A percentile compares a stretch with the other conserved stretches of the same genome.
phyloP scores from a whole-genome alignment of 139 green algal genomes.

The Medakamo hakoo region DNA sequence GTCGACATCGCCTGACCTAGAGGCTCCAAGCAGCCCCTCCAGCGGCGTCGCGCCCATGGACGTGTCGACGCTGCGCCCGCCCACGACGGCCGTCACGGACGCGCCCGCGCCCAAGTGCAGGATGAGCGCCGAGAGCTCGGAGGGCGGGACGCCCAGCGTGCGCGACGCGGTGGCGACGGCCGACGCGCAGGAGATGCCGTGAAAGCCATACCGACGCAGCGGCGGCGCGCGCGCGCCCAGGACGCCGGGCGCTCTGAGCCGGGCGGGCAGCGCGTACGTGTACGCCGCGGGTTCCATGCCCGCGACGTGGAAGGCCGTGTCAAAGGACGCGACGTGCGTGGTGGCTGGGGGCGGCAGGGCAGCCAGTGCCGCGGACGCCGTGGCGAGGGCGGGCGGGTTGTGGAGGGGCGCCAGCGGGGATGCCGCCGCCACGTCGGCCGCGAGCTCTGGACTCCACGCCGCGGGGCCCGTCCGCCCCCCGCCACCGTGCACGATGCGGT shows the following conservation, averaged over 20 bases:
- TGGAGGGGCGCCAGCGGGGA: not conserved
- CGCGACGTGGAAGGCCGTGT: not conserved
- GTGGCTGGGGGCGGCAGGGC: not conserved
- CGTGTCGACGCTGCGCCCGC: not conserved
- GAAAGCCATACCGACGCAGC: not conserved
- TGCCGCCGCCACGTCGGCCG: not conserved
- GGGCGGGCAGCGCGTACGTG: not conserved
- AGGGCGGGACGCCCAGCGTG: not conserved
- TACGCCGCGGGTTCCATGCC: not conserved
- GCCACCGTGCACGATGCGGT: not conserved
- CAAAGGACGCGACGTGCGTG: not conserved
- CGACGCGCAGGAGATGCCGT: not conserved
- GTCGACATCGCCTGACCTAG: not conserved
- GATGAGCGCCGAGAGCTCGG: not conserved
- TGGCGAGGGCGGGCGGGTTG: not conserved
- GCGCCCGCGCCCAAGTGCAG: not conserved
- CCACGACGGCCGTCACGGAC: not conserved
- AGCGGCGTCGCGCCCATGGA: not conserved
- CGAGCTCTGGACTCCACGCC: not conserved
- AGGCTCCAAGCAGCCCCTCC: not conserved
- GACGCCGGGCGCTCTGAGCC: no score
- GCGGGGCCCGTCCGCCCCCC: not conserved
- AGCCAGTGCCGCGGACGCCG: no score
- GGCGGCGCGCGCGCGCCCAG: not conserved
- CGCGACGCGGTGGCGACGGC: not conserved